phyloP scores from a whole-genome alignment of 768 basidiomycete genomes.

The Hemileccinum rubropunctum region DNA sequence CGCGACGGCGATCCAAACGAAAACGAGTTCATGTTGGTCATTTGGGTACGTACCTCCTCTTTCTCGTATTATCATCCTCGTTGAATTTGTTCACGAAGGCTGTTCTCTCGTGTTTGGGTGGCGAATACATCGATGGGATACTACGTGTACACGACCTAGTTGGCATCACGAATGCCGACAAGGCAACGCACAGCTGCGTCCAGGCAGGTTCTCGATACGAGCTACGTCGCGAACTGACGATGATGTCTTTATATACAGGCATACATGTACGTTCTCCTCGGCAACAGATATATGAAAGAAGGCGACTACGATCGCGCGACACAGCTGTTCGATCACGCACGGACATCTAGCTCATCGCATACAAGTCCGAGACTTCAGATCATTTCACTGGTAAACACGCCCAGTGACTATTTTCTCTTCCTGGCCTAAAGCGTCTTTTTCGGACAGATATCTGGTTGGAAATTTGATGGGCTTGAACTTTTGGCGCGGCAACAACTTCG shows the following conservation, averaged over 20 bases:
- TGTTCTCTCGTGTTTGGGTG: background rate
- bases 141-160: background rate
- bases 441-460: slow-evolving; percentile 6
- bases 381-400: slow-evolving; percentile 1
- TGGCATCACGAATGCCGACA: background rate
- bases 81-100: background rate
- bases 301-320: slow-evolving; percentile 3
- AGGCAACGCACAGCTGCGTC: background rate
- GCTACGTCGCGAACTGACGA: background rate
- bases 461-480: background rate
- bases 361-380: background rate
- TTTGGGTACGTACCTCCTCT: background rate
- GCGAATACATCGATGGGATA: slow-evolving; percentile 1
- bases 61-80: background rate
- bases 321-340: slow-evolving; percentile 1
- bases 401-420: background rate
- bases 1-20: slow-evolving; percentile 4
- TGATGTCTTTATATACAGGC: background rate
- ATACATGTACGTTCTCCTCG: slow-evolving; percentile 8
- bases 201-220: background rate
- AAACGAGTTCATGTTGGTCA: slow-evolving; percentile 1
- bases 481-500: background rate
- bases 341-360: background rate
- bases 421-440: background rate
- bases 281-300: slow-evolving; percentile 1